These are phyloP conservation scores for Plantago ovata DNA, from an alignment of 257 asterid genomes.

Conservation along the genomic window DNA sequence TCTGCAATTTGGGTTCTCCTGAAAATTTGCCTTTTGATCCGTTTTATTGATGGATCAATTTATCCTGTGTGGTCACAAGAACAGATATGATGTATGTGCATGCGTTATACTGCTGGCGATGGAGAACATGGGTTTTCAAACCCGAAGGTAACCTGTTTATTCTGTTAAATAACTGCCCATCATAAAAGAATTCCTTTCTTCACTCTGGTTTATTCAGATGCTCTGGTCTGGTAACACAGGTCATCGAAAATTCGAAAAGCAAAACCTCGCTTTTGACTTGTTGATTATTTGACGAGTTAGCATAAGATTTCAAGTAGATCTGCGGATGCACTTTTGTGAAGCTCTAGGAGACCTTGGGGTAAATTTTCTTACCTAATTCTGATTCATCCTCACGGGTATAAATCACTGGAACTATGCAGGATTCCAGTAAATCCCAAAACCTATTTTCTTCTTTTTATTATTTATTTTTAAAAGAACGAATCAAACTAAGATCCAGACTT, in stretches of 20 bases:
- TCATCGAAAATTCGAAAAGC: constrained; percentile 23
- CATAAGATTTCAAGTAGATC: constrained; percentile 6
- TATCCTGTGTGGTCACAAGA: constrained; percentile 14
- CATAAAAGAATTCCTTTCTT: constrained; percentile 17
- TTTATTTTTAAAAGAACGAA: too few relatives aligned
- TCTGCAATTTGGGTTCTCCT: constrained; percentile 18
- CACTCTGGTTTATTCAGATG: constrained; percentile 29
- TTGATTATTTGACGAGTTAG: constrained; percentile 29
- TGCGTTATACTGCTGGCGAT: constrained; percentile 24
- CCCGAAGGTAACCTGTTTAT: constrained; percentile 24
- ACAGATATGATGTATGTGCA: constrained; percentile 19
- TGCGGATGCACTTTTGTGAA: constrained; percentile 11
- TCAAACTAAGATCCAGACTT: too few relatives aligned
- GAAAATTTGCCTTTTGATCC: constrained; percentile 8
- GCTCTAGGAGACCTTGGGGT: constrained; percentile 30
- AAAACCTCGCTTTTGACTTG: constrained; percentile 36
- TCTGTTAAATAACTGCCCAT: constrained; percentile 17
- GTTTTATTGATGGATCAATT: constrained; percentile 12
- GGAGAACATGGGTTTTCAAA: constrained; percentile 19
- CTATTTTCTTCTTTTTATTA: too few relatives aligned
- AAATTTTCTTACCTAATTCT: constrained; percentile 36
- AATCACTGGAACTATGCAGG: constrained; percentile 18
- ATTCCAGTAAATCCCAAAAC: too few relatives aligned
- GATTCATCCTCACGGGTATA: constrained; percentile 13
- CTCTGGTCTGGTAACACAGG: constrained; percentile 32